These are phyloP conservation scores for Cyclotella distinguenda DNA, from an alignment of 108 stramenopile species.

Conservation along the genomic window DNA sequence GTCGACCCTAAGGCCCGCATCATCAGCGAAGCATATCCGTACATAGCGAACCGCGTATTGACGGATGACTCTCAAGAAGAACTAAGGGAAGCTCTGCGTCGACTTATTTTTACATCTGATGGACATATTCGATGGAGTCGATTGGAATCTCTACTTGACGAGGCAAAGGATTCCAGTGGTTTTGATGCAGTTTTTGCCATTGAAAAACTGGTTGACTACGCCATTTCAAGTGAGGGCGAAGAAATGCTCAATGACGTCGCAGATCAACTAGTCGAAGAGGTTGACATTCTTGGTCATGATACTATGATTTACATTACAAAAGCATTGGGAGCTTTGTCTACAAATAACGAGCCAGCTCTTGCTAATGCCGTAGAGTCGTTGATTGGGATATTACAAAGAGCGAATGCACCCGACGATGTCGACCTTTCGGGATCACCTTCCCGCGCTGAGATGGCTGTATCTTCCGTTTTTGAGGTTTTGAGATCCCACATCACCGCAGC, in stretches of 20 bases:
- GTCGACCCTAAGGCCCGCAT: constrained; percentile 90
- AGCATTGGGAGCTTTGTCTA: constrained; percentile 57
- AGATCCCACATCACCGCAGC: constrained; percentile 43
- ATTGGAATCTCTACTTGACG: constrained; percentile 84
- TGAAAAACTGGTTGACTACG: constrained; percentile 81
- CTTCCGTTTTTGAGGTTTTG: constrained; percentile 25
- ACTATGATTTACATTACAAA: constrained; percentile 61
- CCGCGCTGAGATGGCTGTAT: constrained; percentile 7
- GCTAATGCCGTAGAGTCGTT: constrained; percentile 70
- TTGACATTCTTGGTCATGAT: constrained; percentile 73
- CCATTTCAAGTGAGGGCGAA: constrained; percentile 80
- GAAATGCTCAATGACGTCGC: constrained; percentile 64
- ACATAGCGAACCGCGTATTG: constrained; percentile 91
- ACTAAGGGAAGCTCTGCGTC: constrained; percentile 78
- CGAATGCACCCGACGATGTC: not conserved
- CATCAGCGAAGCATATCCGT: constrained; percentile 92
- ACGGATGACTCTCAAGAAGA: constrained; percentile 86
- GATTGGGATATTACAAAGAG: constrained; percentile 22
- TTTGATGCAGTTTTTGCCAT: constrained; percentile 86
- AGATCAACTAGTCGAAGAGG: constrained; percentile 73
- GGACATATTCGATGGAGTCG: constrained; percentile 87
- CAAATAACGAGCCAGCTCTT: constrained; percentile 65
- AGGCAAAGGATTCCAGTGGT: constrained; percentile 73
- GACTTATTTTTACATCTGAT: constrained; percentile 79
- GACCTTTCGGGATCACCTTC: constrained; percentile 31